Evolutionary conservation across 257 asterid genomes (phyloP).

Genomic region (Solanum lycopersicoides): DNA sequence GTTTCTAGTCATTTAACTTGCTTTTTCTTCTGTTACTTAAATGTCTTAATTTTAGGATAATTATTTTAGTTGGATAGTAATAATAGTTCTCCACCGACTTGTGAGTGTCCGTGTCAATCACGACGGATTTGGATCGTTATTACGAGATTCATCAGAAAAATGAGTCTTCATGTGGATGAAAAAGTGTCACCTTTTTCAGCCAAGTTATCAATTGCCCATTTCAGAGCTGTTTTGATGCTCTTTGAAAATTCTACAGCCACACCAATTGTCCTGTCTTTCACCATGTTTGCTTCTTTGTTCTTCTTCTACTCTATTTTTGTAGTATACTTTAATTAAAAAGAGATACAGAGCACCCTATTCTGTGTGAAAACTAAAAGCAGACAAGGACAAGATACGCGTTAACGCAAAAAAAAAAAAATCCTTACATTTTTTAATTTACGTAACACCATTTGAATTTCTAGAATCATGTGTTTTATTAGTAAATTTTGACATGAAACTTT

Average conservation of each 20-base stretch:
- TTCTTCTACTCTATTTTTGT: background rate
- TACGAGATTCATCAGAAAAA: conserved; percentile 27
- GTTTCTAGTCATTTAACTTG: too few relatives aligned
- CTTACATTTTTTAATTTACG: too few relatives aligned
- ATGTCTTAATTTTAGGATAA: too few relatives aligned
- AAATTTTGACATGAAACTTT: too few relatives aligned
- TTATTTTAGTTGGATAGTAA: too few relatives aligned
- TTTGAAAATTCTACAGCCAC: conserved; percentile 87
- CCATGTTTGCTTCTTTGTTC: conserved; percentile 25
- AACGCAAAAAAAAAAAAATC: background rate
- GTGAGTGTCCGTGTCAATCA: too few relatives aligned
- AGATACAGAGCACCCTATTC: conserved; percentile 3
- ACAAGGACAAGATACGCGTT: background rate
- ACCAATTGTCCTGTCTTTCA: conserved; percentile 63
- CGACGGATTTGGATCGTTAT: background rate
- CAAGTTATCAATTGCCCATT: conserved; percentile 76
- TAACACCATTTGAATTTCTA: rapidly evolving
- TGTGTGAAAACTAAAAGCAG: conserved; percentile 2
- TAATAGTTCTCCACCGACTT: too few relatives aligned
- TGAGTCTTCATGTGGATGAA: conserved; percentile 46
- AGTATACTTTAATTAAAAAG: background rate
- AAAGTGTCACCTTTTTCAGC: conserved; percentile 72
- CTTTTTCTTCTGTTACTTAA: too few relatives aligned
- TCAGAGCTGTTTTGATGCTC: conserved; percentile 70
- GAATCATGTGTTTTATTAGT: background rate